These are phyloP conservation scores for Saturnispora dispora DNA, from an alignment of 805 yeast genomes.

Conservation along the genomic window DNA sequence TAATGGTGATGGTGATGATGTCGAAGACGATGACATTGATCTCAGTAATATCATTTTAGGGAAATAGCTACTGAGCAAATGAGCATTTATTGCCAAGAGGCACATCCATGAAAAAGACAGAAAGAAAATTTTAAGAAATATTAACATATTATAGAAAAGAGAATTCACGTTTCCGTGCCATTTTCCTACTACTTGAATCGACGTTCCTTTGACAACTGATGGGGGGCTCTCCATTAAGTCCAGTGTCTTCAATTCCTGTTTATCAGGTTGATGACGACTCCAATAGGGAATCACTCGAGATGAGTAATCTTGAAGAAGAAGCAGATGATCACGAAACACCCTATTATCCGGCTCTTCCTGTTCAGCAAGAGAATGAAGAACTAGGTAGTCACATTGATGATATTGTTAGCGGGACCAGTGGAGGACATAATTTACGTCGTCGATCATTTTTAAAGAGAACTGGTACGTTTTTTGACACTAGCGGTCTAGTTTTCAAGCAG, in stretches of 20 bases:
- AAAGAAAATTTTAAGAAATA: background rate
- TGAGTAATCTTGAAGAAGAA: background rate
- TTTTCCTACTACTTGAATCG: background rate
- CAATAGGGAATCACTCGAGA: background rate
- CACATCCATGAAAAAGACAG: background rate
- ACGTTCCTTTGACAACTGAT: background rate
- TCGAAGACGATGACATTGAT: background rate
- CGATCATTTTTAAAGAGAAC: conserved; percentile 4
- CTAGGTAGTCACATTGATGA: background rate
- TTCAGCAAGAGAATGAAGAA: background rate
- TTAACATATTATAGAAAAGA: background rate
- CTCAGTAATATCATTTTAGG: conserved; percentile 7
- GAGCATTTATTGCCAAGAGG: background rate
- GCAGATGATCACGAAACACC: background rate
- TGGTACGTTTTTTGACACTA: conserved; percentile 8
- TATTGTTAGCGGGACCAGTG: background rate
- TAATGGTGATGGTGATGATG: conserved; percentile 1
- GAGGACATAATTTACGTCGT: background rate
- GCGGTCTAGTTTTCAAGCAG: conserved; percentile 14
- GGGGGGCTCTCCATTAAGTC: background rate
- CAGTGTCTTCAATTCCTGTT: background rate
- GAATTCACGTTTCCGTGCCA: background rate
- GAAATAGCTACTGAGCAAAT: background rate
- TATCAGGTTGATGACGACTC: background rate
- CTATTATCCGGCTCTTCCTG: background rate